phyloP scores from a whole-genome alignment of 2,329 filamentous ascomycete species.

The Exophiala bonariae region DNA sequence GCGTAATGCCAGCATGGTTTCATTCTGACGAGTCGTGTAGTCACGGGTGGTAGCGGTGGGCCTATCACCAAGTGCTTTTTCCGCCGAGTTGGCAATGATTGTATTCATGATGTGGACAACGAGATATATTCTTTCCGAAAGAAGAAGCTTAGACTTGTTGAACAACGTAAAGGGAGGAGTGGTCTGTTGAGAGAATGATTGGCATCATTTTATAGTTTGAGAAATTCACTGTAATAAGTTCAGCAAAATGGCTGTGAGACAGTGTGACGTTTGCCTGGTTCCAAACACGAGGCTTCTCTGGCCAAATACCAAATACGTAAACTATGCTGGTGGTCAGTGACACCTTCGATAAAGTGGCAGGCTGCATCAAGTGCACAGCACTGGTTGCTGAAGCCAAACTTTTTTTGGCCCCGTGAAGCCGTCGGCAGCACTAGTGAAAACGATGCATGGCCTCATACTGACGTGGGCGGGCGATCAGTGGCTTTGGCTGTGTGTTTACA shows the following conservation, averaged over 20 bases:
- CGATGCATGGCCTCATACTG: no score
- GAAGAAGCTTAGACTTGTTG: no score
- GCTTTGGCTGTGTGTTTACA: no score
- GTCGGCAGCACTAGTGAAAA: no score
- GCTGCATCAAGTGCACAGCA: not conserved
- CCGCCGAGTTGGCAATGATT: slow-evolving; percentile 4
- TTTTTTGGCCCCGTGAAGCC: no score
- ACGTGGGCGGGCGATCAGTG: no score
- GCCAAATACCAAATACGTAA: not conserved
- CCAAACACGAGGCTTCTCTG: not conserved
- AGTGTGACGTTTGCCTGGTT: not conserved
- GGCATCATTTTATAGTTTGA: not conserved
- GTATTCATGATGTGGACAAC: slow-evolving; percentile 3
- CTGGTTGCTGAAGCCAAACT: no score
- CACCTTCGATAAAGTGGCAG: not conserved
- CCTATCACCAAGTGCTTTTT: slow-evolving; percentile 4
- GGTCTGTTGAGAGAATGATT: no score
- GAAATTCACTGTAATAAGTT: not conserved
- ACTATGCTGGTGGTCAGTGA: not conserved
- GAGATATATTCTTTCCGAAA: not conserved
- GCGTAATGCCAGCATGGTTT: slow-evolving; percentile 53
- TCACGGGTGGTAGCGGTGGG: slow-evolving; percentile 1
- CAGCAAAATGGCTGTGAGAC: no score
- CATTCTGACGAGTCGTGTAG: slow-evolving; percentile 1
- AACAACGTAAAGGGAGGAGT: no score